Conservation (phyloP, 2,329 filamentous ascomycete species). For the Trichoderma endophyticum region DNA sequence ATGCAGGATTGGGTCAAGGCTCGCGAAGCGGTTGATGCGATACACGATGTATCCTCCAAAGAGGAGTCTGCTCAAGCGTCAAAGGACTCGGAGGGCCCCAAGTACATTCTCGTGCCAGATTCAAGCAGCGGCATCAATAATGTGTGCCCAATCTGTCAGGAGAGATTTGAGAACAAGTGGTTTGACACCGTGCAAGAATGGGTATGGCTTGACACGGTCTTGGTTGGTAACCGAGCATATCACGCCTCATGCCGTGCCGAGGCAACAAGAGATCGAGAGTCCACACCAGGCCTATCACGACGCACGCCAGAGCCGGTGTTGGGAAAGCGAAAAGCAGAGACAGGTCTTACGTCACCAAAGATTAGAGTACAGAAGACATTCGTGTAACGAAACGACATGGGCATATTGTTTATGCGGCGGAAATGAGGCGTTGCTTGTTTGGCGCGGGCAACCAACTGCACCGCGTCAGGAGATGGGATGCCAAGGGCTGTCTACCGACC, state of each 20-base stretch:
- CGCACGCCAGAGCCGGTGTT: conserved; percentile 63
- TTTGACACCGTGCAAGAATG: conserved; percentile 92
- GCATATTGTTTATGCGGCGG: background rate
- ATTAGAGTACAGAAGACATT: conserved; percentile 36
- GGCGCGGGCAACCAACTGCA: background rate
- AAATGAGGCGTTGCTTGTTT: background rate
- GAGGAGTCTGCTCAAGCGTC: conserved; percentile 33
- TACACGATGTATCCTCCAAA: conserved; percentile 39
- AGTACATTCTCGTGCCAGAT: conserved; percentile 81
- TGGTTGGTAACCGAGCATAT: conserved; percentile 75
- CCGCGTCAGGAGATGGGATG: background rate
- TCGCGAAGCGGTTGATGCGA: conserved; percentile 71
- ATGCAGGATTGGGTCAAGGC: conserved; percentile 83
- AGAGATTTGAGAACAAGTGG: conserved; percentile 90
- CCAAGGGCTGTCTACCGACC: background rate
- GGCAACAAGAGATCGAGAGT: conserved; percentile 63
- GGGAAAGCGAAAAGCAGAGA: conserved; percentile 74
- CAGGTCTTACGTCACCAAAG: conserved; percentile 41
- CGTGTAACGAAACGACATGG: conserved; percentile 25
- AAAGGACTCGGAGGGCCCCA: conserved; percentile 45
- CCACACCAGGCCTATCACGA: conserved; percentile 40
- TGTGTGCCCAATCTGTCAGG: conserved; percentile 90
- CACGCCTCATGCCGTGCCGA: conserved; percentile 89
- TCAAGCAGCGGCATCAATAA: conserved; percentile 70
- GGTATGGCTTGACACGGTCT: conserved; percentile 89